Percentiles rank a stretch among this genome's conserved stretches.
These are phyloP conservation scores for Candida berthetii DNA, from an alignment of 805 yeast genomes.

Conservation along the genomic window DNA sequence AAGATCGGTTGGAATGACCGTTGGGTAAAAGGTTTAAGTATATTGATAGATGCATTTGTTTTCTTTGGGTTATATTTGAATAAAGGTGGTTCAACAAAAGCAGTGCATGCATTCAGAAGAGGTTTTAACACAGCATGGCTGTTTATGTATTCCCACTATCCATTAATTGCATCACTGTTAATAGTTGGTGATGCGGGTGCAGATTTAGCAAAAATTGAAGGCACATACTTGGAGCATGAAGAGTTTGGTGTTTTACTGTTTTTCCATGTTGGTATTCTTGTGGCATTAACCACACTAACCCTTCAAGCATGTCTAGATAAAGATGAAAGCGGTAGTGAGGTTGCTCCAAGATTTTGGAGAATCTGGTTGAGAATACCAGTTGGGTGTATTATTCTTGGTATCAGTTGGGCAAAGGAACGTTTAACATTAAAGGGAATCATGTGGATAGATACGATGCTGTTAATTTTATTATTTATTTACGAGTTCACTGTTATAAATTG, in stretches of 20 bases:
- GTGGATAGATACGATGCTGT: slow-evolving; percentile 34
- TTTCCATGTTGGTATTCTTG: slow-evolving; percentile 47
- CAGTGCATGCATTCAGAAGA: slow-evolving; percentile 50
- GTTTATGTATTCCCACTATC: slow-evolving; percentile 44
- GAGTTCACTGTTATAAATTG: slow-evolving; percentile 29
- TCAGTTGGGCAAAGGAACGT: slow-evolving; percentile 35
- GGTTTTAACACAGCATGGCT: slow-evolving; percentile 35
- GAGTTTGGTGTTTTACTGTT: slow-evolving; percentile 39
- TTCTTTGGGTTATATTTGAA: slow-evolving; percentile 49
- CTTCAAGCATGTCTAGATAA: slow-evolving; percentile 38
- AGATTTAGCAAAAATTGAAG: slow-evolving; percentile 31
- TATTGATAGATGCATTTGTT: slow-evolving; percentile 40
- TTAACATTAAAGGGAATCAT: slow-evolving; percentile 30
- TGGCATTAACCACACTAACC: slow-evolving; percentile 33
- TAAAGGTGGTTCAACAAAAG: slow-evolving; percentile 42
- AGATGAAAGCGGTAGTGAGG: slow-evolving; percentile 29
- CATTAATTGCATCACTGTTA: slow-evolving; percentile 43
- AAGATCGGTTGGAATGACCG: slow-evolving; percentile 33
- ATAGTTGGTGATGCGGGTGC: slow-evolving; percentile 57
- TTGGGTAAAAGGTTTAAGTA: slow-evolving; percentile 42
- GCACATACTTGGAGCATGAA: slow-evolving; percentile 15
- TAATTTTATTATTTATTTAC: slow-evolving; percentile 26
- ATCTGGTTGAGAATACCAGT: slow-evolving; percentile 34
- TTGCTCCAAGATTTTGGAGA: slow-evolving; percentile 29
- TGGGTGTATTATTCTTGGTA: slow-evolving; percentile 30